Evolutionary conservation across 768 basidiomycete genomes (phyloP).

Genomic region (Termitomyces heimii): DNA sequence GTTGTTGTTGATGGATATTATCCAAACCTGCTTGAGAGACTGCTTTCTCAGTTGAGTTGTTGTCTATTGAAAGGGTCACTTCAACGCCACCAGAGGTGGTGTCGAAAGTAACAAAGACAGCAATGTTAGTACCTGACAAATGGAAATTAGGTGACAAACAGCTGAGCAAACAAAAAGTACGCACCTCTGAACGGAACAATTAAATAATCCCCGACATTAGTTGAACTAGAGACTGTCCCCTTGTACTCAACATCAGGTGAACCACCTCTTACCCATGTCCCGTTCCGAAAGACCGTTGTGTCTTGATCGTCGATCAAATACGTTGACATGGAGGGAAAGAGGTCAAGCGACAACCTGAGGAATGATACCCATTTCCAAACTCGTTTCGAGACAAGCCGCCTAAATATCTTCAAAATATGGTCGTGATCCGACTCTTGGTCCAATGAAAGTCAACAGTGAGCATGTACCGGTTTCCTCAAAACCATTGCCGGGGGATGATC

Average conservation of each 20-base stretch:
- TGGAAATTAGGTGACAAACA: not conserved
- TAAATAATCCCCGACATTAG: constrained; percentile 25
- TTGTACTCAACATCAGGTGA: constrained; percentile 16
- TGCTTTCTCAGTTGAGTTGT: constrained; percentile 17
- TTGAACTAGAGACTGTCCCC: constrained; percentile 27
- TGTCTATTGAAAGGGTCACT: constrained; percentile 29
- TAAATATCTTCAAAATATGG: constrained; percentile 3
- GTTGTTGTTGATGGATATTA: constrained; percentile 26
- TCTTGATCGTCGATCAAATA: constrained; percentile 32
- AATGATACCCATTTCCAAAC: not conserved
- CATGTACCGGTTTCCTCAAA: not conserved
- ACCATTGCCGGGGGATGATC: not conserved
- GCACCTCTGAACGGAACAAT: constrained; percentile 29
- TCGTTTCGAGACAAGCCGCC: not conserved
- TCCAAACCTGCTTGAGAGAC: constrained; percentile 20
- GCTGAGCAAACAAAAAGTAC: not conserved
- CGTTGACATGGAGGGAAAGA: constrained; percentile 1
- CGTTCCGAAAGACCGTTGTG: constrained; percentile 23
- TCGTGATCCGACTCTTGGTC: constrained; percentile 3
- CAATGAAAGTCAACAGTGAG: not conserved
- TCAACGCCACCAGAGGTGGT: constrained; percentile 27
- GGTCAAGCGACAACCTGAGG: not conserved
- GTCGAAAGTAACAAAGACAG: constrained; percentile 30
- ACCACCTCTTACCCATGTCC: constrained; percentile 28
- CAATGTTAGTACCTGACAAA: constrained; percentile 24